Evolutionary conservation across 2,329 filamentous ascomycete genomes (phyloP).

Genomic region (Raffaelea deltoideospora): DNA sequence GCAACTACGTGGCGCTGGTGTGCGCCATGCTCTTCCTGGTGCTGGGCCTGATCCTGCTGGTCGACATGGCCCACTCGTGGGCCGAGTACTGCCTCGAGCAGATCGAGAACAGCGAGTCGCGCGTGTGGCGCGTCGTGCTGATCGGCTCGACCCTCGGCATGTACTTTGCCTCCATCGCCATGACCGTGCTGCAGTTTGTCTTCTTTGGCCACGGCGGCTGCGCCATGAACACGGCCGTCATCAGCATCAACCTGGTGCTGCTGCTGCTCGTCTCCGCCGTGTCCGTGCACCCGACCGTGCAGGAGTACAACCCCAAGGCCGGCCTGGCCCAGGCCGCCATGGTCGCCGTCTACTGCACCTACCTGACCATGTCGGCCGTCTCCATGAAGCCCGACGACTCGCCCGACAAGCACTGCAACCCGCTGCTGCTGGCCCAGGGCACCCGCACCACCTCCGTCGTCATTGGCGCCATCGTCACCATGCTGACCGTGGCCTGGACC

Average conservation of each 20-base stretch:
- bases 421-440: constrained; percentile 68
- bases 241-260: constrained; percentile 82
- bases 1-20: constrained; percentile 79
- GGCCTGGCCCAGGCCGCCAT: constrained; percentile 95
- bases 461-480: constrained; percentile 86
- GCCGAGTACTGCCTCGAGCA: constrained; percentile 89
- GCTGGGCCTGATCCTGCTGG: constrained; percentile 78
- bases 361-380: constrained; percentile 93
- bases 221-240: constrained; percentile 91
- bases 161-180: constrained; percentile 79
- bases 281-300: constrained; percentile 78
- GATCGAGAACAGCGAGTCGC: constrained; percentile 80
- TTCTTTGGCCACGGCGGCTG: constrained; percentile 78
- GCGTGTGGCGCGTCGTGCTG: constrained; percentile 68
- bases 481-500: constrained; percentile 93
- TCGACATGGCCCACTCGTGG: constrained; percentile 93
- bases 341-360: constrained; percentile 96
- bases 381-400: constrained; percentile 96
- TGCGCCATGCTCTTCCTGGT: constrained; percentile 89
- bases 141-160: constrained; percentile 88
- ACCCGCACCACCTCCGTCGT: constrained; percentile 84
- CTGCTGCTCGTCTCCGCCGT: constrained; percentile 68
- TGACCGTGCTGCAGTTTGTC: constrained; percentile 94
- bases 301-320: constrained; percentile 84
- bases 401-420: constrained; percentile 85